Conservation (phyloP, 768 basidiomycete genomes). For the Xerocomus spinulosus region DNA sequence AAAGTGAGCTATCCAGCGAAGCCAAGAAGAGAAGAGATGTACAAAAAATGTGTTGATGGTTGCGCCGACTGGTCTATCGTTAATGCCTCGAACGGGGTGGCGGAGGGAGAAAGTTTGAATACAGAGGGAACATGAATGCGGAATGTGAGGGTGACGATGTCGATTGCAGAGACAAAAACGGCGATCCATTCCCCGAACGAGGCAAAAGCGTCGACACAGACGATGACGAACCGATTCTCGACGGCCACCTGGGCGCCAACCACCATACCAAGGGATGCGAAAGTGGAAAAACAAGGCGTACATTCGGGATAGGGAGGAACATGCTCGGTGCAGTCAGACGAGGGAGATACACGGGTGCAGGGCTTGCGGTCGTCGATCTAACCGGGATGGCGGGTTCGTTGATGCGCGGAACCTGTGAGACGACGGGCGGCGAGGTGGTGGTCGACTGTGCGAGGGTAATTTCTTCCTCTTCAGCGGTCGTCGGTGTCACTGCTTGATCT, state of each 20-base stretch:
- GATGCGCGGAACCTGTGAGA: slow-evolving; percentile 37
- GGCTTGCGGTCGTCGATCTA: slow-evolving; percentile 4
- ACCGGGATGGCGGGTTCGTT: slow-evolving; percentile 39
- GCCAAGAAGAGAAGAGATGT: not conserved
- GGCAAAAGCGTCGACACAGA: slow-evolving; percentile 33
- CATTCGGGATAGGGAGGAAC: slow-evolving; percentile 88
- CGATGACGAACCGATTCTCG: slow-evolving; percentile 32
- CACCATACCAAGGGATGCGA: slow-evolving; percentile 57
- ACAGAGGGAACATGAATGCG: slow-evolving; percentile 5
- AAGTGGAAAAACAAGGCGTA: slow-evolving; percentile 50
- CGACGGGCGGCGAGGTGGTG: slow-evolving; percentile 19
- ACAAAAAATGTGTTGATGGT: slow-evolving; percentile 6
- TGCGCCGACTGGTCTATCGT: slow-evolving; percentile 1
- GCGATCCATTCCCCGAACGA: not conserved
- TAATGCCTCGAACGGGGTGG: slow-evolving; percentile 6
- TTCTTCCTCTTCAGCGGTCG: slow-evolving; percentile 40
- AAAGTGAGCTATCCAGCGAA: slow-evolving; percentile 3
- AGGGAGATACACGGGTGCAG: slow-evolving; percentile 51
- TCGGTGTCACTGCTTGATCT: slow-evolving; percentile 45
- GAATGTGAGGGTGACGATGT: slow-evolving; percentile 1
- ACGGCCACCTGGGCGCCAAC: slow-evolving; percentile 40
- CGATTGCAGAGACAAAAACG: not conserved
- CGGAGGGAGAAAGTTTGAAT: not conserved
- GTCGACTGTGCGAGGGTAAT: slow-evolving; percentile 37
- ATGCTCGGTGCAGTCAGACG: slow-evolving; percentile 68